Percentiles rank a stretch among this genome's conserved stretches.
Conservation (phyloP, 805 yeast species). For the Nakazawaea laoshanensis region DNA sequence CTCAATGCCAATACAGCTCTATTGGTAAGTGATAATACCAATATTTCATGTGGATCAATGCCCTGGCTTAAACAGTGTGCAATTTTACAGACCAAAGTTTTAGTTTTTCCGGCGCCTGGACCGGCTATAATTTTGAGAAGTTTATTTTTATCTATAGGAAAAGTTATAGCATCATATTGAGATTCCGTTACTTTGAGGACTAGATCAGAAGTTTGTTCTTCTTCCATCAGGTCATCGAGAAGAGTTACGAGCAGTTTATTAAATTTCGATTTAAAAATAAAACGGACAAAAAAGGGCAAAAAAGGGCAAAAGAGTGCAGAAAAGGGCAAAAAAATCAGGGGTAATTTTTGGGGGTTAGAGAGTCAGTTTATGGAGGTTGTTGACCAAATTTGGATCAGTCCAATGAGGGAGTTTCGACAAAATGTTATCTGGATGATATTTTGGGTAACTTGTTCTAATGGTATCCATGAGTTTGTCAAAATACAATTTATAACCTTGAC, state of each 20-base stretch:
- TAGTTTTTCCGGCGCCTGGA: conserved; percentile 71
- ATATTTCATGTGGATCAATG: conserved; percentile 42
- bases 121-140: conserved; percentile 54
- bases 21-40: conserved; percentile 62
- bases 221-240: no score
- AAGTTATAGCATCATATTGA: conserved; percentile 36
- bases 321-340: neutral
- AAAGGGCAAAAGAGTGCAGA: neutral
- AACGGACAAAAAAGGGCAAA: neutral
- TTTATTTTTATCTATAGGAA: conserved; percentile 28
- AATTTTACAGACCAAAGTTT: conserved; percentile 46
- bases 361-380: neutral
- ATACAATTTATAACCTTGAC: conserved; percentile 27
- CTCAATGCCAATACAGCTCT: conserved; percentile 48
- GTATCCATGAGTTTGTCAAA: conserved; percentile 23
- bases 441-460: conserved; percentile 27
- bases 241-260: neutral
- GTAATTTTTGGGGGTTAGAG: neutral
- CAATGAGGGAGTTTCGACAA: conserved; percentile 16
- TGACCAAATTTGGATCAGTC: conserved; percentile 9
- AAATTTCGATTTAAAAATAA: neutral
- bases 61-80: conserved; percentile 32
- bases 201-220: conserved; percentile 5
- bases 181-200: conserved; percentile 28
- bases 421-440: conserved; percentile 17